A percentile compares a stretch with the other conserved stretches of the same genome.
These are phyloP conservation scores for Gnetum montanum DNA, from an alignment of 75 land plant genomes.

Conservation along the genomic window DNA sequence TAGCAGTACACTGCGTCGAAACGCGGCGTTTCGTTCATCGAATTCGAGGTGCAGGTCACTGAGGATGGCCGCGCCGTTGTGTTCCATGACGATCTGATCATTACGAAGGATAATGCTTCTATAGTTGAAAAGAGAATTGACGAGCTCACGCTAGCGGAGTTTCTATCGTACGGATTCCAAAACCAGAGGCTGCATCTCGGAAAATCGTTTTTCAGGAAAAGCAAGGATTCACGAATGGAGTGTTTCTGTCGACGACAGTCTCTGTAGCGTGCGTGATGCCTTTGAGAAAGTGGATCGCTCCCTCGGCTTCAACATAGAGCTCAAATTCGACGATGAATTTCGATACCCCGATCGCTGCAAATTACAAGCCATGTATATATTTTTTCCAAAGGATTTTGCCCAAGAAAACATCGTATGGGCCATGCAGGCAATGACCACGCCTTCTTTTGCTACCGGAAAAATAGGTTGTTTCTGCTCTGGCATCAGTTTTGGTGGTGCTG, in stretches of 20 bases:
- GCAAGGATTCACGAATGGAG: conserved; percentile 63
- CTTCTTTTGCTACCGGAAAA: no score
- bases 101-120: conserved; percentile 48
- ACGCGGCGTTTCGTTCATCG: conserved; percentile 66
- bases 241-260: conserved; percentile 52
- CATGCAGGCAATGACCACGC: no score
- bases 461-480: no score
- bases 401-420: no score
- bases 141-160: conserved; percentile 58
- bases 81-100: conserved; percentile 77
- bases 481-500: no score
- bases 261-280: conserved; percentile 70
- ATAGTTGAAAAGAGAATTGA: conserved; percentile 35
- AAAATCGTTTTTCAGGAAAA: conserved; percentile 48
- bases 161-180: conserved; percentile 53
- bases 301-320: conserved; percentile 82
- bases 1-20: no score
- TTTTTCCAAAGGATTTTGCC: no score
- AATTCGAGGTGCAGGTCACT: conserved; percentile 95
- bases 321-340: conserved; percentile 69
- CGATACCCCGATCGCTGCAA: conserved; percentile 37
- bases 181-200: conserved; percentile 36
- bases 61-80: conserved; percentile 74
- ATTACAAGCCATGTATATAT: no score
- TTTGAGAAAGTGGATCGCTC: conserved; percentile 56